phyloP scores from a whole-genome alignment of 1,284 basidiomycete genomes.

The Mycena sp. region DNA sequence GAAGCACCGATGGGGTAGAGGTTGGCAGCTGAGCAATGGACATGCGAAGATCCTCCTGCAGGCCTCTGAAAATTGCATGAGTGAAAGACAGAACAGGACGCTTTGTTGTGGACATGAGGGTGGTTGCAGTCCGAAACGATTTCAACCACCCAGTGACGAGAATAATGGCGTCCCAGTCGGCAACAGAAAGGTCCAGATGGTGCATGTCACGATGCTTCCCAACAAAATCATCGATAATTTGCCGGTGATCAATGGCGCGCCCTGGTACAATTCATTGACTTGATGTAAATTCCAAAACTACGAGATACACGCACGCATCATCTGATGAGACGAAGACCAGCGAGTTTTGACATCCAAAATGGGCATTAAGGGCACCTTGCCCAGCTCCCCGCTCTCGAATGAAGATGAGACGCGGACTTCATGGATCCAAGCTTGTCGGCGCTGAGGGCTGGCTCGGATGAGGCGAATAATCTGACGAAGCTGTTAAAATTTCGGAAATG shows the following conservation, averaged over 20 bases:
- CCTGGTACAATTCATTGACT: not conserved
- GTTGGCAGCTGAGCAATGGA: not conserved
- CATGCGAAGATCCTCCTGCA: not conserved
- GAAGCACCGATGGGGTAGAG: not conserved
- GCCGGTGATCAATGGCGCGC: slow-evolving; percentile 1
- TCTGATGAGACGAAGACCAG: slow-evolving; percentile 22
- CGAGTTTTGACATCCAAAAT: too few relatives aligned
- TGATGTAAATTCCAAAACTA: not conserved
- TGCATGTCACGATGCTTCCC: slow-evolving; percentile 19
- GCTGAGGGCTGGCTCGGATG: slow-evolving; percentile 36
- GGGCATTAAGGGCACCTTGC: slow-evolving; percentile 27
- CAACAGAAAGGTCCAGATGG: too few relatives aligned
- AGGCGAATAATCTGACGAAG: slow-evolving; percentile 37
- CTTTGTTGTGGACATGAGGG: too few relatives aligned
- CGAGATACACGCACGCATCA: not conserved
- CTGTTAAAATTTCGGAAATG: too few relatives aligned
- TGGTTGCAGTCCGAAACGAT: too few relatives aligned
- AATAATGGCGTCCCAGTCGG: too few relatives aligned
- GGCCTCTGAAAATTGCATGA: too few relatives aligned
- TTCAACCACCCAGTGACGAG: too few relatives aligned
- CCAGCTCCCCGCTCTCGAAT: slow-evolving; percentile 15
- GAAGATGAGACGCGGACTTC: slow-evolving; percentile 24
- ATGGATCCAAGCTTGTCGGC: slow-evolving; percentile 25
- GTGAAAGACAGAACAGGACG: too few relatives aligned
- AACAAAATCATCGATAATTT: too few relatives aligned